Evolutionary conservation across 2,329 filamentous ascomycete genomes (phyloP).

Genomic region (Stenocarpella maydis): DNA sequence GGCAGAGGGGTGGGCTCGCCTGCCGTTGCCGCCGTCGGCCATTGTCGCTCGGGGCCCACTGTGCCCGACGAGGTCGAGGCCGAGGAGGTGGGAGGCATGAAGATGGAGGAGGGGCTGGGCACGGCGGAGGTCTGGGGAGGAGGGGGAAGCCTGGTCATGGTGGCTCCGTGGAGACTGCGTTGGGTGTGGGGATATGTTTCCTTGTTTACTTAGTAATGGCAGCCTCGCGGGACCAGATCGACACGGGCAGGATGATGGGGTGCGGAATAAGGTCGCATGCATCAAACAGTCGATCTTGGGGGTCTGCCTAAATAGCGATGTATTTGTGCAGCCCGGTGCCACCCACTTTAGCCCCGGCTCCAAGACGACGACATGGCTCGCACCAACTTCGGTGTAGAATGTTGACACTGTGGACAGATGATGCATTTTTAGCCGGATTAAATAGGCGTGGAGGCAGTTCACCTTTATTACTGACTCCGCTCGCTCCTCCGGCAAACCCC

Average conservation of each 20-base stretch:
- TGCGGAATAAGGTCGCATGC: neutral
- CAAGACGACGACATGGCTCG: too few relatives aligned
- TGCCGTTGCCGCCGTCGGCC: slow-evolving; percentile 29
- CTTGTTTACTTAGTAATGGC: neutral
- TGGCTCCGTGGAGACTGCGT: neutral
- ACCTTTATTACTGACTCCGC: too few relatives aligned
- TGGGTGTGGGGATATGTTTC: neutral
- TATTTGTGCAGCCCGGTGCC: neutral
- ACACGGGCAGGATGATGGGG: too few relatives aligned
- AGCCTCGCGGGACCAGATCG: neutral
- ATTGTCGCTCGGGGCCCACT: slow-evolving; percentile 30
- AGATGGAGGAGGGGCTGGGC: slow-evolving; percentile 42
- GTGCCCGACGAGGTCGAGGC: slow-evolving; percentile 28
- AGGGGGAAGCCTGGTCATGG: slow-evolving; percentile 21
- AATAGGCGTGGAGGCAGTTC: too few relatives aligned
- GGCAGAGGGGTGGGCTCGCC: slow-evolving; percentile 36
- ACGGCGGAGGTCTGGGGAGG: slow-evolving; percentile 44
- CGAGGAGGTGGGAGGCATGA: slow-evolving; percentile 45
- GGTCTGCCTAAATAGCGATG: too few relatives aligned
- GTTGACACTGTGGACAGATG: too few relatives aligned
- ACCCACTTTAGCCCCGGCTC: too few relatives aligned
- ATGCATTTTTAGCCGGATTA: too few relatives aligned
- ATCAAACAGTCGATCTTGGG: too few relatives aligned
- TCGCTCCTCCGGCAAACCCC: too few relatives aligned
- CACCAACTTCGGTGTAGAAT: too few relatives aligned